Evolutionary conservation across 129 eudicot species (phyloP).

Genomic region (Silybum marianum): DNA sequence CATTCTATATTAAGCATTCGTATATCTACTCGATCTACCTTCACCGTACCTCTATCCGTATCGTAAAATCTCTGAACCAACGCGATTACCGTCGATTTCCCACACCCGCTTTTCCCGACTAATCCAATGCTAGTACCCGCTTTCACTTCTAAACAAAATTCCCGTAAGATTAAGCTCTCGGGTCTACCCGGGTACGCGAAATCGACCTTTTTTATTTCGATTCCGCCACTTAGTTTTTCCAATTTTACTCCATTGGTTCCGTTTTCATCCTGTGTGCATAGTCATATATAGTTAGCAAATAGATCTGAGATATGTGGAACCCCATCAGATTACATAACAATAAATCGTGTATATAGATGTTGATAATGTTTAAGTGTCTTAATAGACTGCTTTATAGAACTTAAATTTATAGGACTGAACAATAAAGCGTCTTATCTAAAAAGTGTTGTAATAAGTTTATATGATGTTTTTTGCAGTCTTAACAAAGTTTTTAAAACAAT

Average conservation of each 20-base stretch:
- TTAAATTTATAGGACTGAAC: too few relatives aligned
- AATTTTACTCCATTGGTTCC: conserved; percentile 35
- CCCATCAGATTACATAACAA: not conserved
- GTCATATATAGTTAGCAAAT: not conserved
- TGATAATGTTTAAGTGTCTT: too few relatives aligned
- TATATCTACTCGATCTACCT: conserved; percentile 78
- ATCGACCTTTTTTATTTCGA: conserved; percentile 74
- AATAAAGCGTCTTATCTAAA: too few relatives aligned
- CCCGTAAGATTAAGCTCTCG: conserved; percentile 51
- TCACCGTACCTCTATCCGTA: conserved; percentile 65
- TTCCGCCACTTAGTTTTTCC: conserved; percentile 55
- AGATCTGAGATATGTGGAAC: not conserved
- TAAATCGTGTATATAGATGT: not conserved
- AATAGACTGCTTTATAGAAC: not conserved
- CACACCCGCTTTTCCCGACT: conserved; percentile 97
- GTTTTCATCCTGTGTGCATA: conserved; percentile 32
- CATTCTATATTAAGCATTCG: conserved; percentile 66
- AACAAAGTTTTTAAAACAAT: too few relatives aligned
- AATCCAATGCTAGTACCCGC: conserved; percentile 82
- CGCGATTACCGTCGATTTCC: conserved; percentile 85
- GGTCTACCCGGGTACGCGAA: conserved; percentile 82
- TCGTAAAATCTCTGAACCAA: conserved; percentile 84
- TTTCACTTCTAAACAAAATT: conserved; percentile 73
- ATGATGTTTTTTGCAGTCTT: not conserved
- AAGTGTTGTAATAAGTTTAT: too few relatives aligned